phyloP scores from a whole-genome alignment of 2,329 filamentous ascomycete species.

The Chaetomium strumarium region DNA sequence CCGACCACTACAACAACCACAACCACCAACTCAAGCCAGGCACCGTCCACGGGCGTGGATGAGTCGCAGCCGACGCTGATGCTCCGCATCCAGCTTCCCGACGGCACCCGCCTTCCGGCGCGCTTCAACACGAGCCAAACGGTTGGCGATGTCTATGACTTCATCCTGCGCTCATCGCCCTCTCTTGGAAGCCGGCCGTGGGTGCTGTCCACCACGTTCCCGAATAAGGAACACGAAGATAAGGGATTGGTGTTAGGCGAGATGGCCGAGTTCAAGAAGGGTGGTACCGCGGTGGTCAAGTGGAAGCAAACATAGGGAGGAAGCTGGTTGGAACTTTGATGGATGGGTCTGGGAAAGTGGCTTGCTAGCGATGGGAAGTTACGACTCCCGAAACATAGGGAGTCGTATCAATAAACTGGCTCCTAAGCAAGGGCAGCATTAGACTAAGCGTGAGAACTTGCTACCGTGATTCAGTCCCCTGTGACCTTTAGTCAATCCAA shows the following conservation, averaged over 20 bases:
- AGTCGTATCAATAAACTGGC: no score
- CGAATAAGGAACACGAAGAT: constrained; percentile 72
- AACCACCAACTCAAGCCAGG: constrained; percentile 29
- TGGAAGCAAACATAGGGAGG: constrained; percentile 31
- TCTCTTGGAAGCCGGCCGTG: constrained; percentile 55
- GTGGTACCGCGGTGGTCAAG: constrained; percentile 60
- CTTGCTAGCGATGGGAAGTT: neutral
- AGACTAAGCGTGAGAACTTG: neutral
- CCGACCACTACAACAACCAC: constrained; percentile 7
- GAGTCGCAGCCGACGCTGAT: constrained; percentile 60
- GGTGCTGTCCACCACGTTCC: constrained; percentile 77
- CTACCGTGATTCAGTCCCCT: no score
- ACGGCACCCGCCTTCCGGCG: constrained; percentile 70
- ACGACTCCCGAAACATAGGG: no score
- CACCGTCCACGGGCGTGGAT: constrained; percentile 46
- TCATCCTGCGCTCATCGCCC: constrained; percentile 60
- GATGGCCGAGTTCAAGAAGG: constrained; percentile 59
- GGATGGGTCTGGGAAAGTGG: neutral
- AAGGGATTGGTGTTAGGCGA: constrained; percentile 54
- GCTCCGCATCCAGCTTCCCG: constrained; percentile 71
- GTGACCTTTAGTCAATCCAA: no score
- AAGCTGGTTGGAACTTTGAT: neutral
- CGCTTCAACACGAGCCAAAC: constrained; percentile 78
- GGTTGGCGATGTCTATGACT: constrained; percentile 69
- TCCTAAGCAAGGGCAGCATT: no score